Percentiles rank a stretch among this genome's conserved stretches.
These are phyloP conservation scores for Penicillium fimorum DNA, from an alignment of 495 filamentous ascomycete genomes.

Conservation along the genomic window DNA sequence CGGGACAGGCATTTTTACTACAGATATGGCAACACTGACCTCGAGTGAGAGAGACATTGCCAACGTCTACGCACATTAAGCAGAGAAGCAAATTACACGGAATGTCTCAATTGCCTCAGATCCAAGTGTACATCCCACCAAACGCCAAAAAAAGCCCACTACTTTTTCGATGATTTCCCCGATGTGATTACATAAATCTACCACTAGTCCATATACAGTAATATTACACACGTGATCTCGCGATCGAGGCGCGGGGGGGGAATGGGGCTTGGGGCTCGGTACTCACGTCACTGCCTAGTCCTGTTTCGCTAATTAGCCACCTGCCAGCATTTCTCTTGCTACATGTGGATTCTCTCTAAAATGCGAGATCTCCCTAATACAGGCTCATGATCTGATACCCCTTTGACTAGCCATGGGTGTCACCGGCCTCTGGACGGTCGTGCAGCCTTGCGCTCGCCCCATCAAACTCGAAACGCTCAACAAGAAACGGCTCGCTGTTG, in stretches of 20 bases:
- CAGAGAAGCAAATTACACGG: constrained; percentile 6
- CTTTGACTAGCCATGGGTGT: constrained; percentile 74
- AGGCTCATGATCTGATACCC: background rate
- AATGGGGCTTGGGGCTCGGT: constrained; percentile 4
- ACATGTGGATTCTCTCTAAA: background rate
- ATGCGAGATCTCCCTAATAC: background rate
- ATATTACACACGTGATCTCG: constrained; percentile 33
- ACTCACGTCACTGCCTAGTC: constrained; percentile 7
- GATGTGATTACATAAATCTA: constrained; percentile 4
- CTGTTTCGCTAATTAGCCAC: constrained; percentile 8
- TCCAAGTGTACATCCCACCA: constrained; percentile 14
- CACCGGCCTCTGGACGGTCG: constrained; percentile 91
- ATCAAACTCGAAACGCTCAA: constrained; percentile 96
- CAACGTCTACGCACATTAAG: constrained; percentile 19
- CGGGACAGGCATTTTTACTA: constrained; percentile 5
- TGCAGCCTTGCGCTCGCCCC: constrained; percentile 79
- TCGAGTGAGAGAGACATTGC: constrained; percentile 38
- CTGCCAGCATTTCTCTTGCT: background rate
- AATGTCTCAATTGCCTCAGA: constrained; percentile 10
- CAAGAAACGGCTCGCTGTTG: constrained; percentile 89
- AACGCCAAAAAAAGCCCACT: constrained; percentile 14
- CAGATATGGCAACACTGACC: constrained; percentile 28
- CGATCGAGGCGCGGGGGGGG: constrained; percentile 19
- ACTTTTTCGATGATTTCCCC: constrained; percentile 10
- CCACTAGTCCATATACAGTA: constrained; percentile 23